Conservation (phyloP, 1,284 basidiomycete species). For the Apiotrichum sp. region DNA sequence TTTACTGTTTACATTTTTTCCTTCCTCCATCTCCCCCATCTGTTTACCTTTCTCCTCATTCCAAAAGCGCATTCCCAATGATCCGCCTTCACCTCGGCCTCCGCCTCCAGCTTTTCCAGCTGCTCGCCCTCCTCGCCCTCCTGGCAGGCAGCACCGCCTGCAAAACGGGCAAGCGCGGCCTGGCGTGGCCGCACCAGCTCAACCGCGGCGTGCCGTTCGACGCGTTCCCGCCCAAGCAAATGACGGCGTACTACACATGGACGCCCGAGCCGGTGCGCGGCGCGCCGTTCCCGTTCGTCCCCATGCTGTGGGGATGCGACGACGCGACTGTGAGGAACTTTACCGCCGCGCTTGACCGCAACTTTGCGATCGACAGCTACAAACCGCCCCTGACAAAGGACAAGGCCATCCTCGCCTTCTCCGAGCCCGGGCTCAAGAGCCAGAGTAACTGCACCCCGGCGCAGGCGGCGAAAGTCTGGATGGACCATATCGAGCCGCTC, state of each 20-base stretch:
- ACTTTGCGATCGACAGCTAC: constrained; percentile 16
- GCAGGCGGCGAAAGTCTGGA: constrained; percentile 26
- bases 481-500: constrained; percentile 28
- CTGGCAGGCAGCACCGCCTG: not conserved
- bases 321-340: constrained; percentile 19
- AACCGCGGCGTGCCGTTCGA: not conserved
- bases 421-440: constrained; percentile 25
- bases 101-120: too few relatives aligned
- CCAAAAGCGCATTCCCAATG: too few relatives aligned
- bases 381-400: constrained; percentile 10
- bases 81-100: too few relatives aligned
- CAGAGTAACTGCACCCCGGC: constrained; percentile 26
- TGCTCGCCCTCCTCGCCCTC: not conserved
- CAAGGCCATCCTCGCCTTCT: constrained; percentile 28
- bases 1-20: too few relatives aligned
- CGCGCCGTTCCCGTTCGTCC: constrained; percentile 26
- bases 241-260: constrained; percentile 34
- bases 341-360: constrained; percentile 11
- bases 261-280: constrained; percentile 13
- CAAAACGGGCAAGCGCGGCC: not conserved
- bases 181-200: not conserved
- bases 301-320: constrained; percentile 35
- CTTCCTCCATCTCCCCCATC: too few relatives aligned
- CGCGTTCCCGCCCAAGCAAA: not conserved
- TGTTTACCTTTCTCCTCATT: too few relatives aligned